Evolutionary conservation across 2,329 filamentous ascomycete species (phyloP), one percentile per base, ranked within the genome.

Genomic region (Sarocladium oryzae): DNA sequence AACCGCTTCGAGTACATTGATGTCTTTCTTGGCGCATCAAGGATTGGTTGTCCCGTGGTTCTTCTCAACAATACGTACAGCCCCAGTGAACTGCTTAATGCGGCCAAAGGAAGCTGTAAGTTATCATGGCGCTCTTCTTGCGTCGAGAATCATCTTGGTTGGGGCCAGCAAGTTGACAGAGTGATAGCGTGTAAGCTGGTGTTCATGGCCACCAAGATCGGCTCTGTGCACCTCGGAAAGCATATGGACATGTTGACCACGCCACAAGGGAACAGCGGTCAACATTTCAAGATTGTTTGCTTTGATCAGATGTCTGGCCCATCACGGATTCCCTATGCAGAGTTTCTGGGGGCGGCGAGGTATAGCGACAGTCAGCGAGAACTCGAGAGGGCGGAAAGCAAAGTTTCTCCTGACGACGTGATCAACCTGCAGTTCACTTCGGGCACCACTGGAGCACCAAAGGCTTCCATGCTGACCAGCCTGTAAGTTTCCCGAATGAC

Each of bases 391-490:
- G 40, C 40, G n/a, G 40, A 45, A n/a, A 6, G 24, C 23, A 45
- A 45, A n/a, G 40, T 45, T 4, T 10, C 7, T 4, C 40, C 24
- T 18, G 40, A 45, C 11, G 40, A 45, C 16, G 21, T 45, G 40
- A 45, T 45, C 40, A 45, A 45, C 16, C 21, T 45, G 11, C 40
- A 45, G 16, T 45, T 45, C 40, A 45, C 40, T 16, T 45, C 40
- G 8, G 40, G 32, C 35, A 48, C 49, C 9, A 53, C 51, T 2
- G 48, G 45, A 10, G 26, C 51, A 35, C 46, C 45, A 21, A 41
- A 51, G 37, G 51, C 48, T 10, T 2, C 40, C 4, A 52, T 52
- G 50, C 28, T 52, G n/a, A 52, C 50, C 7, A 45, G 40, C 18
- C 21, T 26, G 40, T 45, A 45, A 45, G 23, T 26, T 45, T 30